These are phyloP conservation scores for Kluyveromyces marxianus DNA, from an alignment of 1,139 yeast species.

Conservation along the genomic window DNA sequence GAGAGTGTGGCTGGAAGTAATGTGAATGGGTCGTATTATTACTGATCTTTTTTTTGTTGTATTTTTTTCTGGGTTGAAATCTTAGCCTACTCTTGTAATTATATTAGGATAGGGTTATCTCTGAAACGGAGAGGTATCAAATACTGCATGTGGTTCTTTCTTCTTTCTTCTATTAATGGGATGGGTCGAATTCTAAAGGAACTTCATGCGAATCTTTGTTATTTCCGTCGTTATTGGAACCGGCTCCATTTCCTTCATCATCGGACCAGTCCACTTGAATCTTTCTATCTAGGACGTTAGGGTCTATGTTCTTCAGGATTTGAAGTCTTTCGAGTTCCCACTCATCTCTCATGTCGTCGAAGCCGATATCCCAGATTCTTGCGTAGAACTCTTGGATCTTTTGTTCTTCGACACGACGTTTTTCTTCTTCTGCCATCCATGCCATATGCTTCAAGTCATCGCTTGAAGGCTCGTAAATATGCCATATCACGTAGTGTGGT, in stretches of 20 bases:
- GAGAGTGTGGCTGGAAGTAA: too few species aligned
- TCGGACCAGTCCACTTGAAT: conserved; percentile 65
- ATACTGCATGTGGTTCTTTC: too few species aligned
- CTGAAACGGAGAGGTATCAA: too few species aligned
- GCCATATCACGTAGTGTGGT: conserved; percentile 91
- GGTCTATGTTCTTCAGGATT: conserved; percentile 69
- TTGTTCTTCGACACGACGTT: conserved; percentile 60
- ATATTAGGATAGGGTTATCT: too few species aligned
- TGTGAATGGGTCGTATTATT: too few species aligned
- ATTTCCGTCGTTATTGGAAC: conserved; percentile 16
- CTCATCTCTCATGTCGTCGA: conserved; percentile 59
- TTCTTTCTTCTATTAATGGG: not conserved
- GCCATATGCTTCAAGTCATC: conserved; percentile 91
- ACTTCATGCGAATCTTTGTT: conserved; percentile 7
- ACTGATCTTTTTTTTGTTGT: too few species aligned
- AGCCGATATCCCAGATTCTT: conserved; percentile 69
- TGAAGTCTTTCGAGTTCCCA: conserved; percentile 63
- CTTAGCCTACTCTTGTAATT: too few species aligned
- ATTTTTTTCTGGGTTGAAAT: too few species aligned
- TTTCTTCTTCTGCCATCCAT: conserved; percentile 93
- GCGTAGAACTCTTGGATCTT: conserved; percentile 62
- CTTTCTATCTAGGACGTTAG: conserved; percentile 30
- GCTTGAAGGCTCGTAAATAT: conserved; percentile 79
- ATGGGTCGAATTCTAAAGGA: conserved; percentile 20
- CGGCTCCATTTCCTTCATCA: conserved; percentile 35